These are phyloP conservation scores for Pichia sp. DNA, from an alignment of 1,139 yeast genomes.

Conservation along the genomic window DNA sequence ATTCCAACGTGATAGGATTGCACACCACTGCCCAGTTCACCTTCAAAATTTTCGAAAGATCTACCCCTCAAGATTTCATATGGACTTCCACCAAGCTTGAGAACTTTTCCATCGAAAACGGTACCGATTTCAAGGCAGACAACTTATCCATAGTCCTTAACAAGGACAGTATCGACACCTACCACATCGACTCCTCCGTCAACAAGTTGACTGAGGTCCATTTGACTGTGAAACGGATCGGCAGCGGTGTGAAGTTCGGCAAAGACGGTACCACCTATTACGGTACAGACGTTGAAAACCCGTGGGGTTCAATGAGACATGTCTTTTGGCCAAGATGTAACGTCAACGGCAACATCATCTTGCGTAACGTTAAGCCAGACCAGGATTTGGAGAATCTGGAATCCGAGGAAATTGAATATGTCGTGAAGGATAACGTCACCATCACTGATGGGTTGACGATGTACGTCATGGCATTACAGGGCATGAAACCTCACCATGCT, in stretches of 20 bases:
- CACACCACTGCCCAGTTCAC: slow-evolving; percentile 95
- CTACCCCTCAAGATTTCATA: slow-evolving; percentile 47
- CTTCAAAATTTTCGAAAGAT: slow-evolving; percentile 64
- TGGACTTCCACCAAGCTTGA: slow-evolving; percentile 93
- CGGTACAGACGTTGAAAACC: slow-evolving; percentile 75
- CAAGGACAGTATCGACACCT: slow-evolving; percentile 45
- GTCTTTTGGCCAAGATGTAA: slow-evolving; percentile 90
- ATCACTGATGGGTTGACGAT: slow-evolving; percentile 37
- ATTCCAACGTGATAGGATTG: slow-evolving; percentile 84
- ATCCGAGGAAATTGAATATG: slow-evolving; percentile 14
- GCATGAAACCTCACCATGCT: slow-evolving; percentile 99
- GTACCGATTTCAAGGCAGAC: slow-evolving; percentile 78
- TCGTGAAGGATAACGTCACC: slow-evolving; percentile 21
- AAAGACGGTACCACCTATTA: slow-evolving; percentile 78
- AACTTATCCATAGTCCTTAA: slow-evolving; percentile 58
- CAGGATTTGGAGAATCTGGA: slow-evolving; percentile 21
- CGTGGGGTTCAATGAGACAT: slow-evolving; percentile 98
- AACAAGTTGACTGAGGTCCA: slow-evolving; percentile 72
- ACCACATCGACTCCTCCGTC: slow-evolving; percentile 62
- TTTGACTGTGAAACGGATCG: slow-evolving; percentile 53
- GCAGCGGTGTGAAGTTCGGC: slow-evolving; percentile 90
- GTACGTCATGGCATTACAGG: slow-evolving; percentile 98
- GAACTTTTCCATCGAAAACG: slow-evolving; percentile 63
- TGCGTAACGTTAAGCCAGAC: slow-evolving; percentile 17
- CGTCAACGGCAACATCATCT: slow-evolving; percentile 56